phyloP scores from a whole-genome alignment of 176 grass and related monocot genomes.

The Avena atlantica region DNA sequence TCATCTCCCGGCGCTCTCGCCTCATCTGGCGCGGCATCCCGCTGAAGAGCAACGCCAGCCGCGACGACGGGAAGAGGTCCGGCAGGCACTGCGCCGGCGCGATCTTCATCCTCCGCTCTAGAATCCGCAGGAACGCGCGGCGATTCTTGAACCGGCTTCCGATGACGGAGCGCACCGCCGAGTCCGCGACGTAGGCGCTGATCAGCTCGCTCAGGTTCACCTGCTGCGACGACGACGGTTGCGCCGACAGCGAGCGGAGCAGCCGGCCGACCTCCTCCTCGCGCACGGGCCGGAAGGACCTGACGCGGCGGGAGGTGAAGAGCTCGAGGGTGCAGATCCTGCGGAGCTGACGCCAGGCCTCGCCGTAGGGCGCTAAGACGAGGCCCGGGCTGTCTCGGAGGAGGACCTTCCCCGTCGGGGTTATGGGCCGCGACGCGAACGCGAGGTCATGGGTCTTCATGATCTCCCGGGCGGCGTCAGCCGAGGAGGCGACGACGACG shows the following conservation, averaged over 20 bases:
- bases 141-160: slow-evolving; percentile 15
- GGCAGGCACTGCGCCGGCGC: neutral
- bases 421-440: slow-evolving; percentile 31
- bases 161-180: neutral
- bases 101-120: neutral
- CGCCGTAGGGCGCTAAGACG: slow-evolving; percentile 22
- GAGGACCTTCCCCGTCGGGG: neutral
- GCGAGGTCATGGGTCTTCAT: slow-evolving; percentile 13
- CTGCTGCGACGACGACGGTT: no score
- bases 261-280: slow-evolving; percentile 43
- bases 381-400: neutral
- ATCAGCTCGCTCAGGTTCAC: slow-evolving; percentile 37
- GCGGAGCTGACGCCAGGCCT: slow-evolving; percentile 38
- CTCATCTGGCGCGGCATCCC: neutral
- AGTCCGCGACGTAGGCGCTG: neutral
- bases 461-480: slow-evolving; percentile 16
- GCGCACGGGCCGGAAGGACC: slow-evolving; percentile 25
- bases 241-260: slow-evolving; percentile 21
- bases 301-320: slow-evolving; percentile 34
- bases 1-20: neutral
- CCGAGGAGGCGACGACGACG: slow-evolving; percentile 16
- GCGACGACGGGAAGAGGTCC: slow-evolving; percentile 45
- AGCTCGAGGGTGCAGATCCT: slow-evolving; percentile 46
- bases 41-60: slow-evolving; percentile 33
- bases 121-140: neutral